These are phyloP conservation scores for Lunasporangiospora selenospora DNA, from an alignment of 192 early-diverging fungal species.

Conservation along the genomic window DNA sequence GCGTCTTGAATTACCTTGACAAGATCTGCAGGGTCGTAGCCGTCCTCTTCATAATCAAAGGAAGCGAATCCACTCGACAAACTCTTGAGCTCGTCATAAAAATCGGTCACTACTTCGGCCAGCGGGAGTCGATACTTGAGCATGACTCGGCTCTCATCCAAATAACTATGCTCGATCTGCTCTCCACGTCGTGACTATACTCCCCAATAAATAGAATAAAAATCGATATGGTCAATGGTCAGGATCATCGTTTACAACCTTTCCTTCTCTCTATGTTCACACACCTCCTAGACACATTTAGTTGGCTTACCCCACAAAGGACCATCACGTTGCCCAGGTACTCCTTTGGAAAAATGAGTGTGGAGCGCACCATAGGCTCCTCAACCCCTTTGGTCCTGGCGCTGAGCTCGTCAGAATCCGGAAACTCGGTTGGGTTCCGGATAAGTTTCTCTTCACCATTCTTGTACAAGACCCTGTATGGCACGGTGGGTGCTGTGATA, in stretches of 20 bases:
- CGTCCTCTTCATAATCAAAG: constrained; percentile 97
- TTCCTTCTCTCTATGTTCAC: not conserved
- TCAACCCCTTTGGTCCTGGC: constrained; percentile 69
- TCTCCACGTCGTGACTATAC: constrained; percentile 77
- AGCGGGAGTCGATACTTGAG: constrained; percentile 89
- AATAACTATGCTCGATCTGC: constrained; percentile 84
- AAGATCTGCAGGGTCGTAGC: constrained; percentile 84
- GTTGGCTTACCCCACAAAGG: constrained; percentile 67
- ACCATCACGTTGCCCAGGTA: constrained; percentile 80
- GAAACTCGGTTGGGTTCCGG: constrained; percentile 92
- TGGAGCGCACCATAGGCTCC: constrained; percentile 94
- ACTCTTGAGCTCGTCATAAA: constrained; percentile 95
- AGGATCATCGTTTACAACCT: not conserved
- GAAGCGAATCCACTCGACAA: constrained; percentile 89
- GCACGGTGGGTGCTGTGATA: constrained; percentile 92
- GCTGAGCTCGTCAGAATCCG: constrained; percentile 71
- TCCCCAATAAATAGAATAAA: not conserved
- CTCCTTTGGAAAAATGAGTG: constrained; percentile 87
- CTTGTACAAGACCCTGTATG: constrained; percentile 73
- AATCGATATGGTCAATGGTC: not conserved
- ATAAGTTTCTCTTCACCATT: constrained; percentile 58
- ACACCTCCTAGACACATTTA: not conserved
- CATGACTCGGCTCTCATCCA: constrained; percentile 86
- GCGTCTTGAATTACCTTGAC: constrained; percentile 68
- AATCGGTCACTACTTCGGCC: constrained; percentile 94